Conservation (phyloP, 2,329 filamentous ascomycete species). For the Uncinocarpus reesii region DNA sequence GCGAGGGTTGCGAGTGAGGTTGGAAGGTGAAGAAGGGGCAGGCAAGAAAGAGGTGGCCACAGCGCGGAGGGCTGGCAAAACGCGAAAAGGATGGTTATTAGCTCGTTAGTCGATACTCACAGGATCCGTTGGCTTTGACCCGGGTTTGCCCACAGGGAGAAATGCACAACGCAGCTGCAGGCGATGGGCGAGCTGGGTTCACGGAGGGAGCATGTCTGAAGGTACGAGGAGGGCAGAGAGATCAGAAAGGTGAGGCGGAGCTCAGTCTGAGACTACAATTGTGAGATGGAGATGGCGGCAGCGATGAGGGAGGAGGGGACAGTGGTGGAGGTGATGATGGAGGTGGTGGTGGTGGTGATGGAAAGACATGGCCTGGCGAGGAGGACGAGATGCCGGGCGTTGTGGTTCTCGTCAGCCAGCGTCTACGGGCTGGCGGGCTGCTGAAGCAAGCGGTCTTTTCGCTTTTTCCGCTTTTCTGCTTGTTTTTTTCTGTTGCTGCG, state of each 20-base stretch:
- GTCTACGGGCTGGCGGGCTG: too few relatives aligned
- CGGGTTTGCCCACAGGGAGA: background rate
- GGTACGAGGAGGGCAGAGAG: background rate
- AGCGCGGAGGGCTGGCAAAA: background rate
- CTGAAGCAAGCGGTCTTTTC: too few relatives aligned
- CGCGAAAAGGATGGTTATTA: too few relatives aligned
- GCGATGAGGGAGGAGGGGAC: background rate
- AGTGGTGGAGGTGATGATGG: conserved; percentile 1
- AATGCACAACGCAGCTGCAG: background rate
- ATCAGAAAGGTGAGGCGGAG: background rate
- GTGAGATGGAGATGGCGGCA: conserved; percentile 19
- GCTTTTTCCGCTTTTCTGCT: background rate
- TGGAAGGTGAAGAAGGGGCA: background rate
- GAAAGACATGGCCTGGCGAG: conserved; percentile 1
- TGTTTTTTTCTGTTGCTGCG: background rate
- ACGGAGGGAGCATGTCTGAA: background rate
- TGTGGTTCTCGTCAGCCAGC: too few relatives aligned
- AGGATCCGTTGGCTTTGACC: background rate
- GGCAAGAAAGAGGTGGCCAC: background rate
- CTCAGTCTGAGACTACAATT: conserved; percentile 16
- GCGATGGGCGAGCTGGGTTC: too few relatives aligned
- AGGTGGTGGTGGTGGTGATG: background rate
- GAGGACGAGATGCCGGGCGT: background rate
- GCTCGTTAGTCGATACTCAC: too few relatives aligned
- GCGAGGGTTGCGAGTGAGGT: background rate